Evolutionary conservation across 768 basidiomycete genomes (phyloP), one percentile per base, ranked within the genome.

Genomic region (Agrocybe pediades): DNA sequence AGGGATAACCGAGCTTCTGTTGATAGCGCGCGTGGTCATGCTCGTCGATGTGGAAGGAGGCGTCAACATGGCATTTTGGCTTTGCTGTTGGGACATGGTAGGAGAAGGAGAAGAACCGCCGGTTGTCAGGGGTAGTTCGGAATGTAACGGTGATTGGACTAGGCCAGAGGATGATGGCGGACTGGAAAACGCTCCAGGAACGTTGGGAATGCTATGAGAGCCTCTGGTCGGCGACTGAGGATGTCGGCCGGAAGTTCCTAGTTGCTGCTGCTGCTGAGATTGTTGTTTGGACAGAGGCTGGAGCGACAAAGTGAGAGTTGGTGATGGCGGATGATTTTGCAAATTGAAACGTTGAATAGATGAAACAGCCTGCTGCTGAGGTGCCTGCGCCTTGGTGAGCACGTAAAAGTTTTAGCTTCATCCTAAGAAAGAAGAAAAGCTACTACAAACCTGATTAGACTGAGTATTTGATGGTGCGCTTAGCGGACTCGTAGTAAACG

Each of bases 1-100:
- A 25, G 82, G 75, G 39, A 86, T 78, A 47, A 85, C 71, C 13
- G 85, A 84, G 16, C 63, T 67, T 49, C 80, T 74, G 56, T 76
- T 74, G 49, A 76, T 73, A 39, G 65, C 56, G 19, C 58, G 27
- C 15, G 16, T 33, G 20, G 55, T 59, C 45, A 56, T 63, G 47
- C 55, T 50, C 26, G 70, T 65, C 2, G 64, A 59, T 15, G 53
- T 55, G 17, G 62, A 54, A 8, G 57, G 53, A 4, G 56, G 21
- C 60, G 49, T n/a, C n/a, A n/a, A n/a, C n/a, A n/a, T n/a, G n/a
- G n/a, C n/a, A n/a, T n/a, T n/a, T n/a, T 26, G 57, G 63, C 40
- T 17, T 47, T 51, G 51, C 60, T 65, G 40, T 51, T 51, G 43
- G 49, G 21, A 44, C 40, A 51, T 53, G 41, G 29, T 30, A 30